Conservation (phyloP, 192 early-diverging fungal genomes). For the Pilaira anomala region DNA sequence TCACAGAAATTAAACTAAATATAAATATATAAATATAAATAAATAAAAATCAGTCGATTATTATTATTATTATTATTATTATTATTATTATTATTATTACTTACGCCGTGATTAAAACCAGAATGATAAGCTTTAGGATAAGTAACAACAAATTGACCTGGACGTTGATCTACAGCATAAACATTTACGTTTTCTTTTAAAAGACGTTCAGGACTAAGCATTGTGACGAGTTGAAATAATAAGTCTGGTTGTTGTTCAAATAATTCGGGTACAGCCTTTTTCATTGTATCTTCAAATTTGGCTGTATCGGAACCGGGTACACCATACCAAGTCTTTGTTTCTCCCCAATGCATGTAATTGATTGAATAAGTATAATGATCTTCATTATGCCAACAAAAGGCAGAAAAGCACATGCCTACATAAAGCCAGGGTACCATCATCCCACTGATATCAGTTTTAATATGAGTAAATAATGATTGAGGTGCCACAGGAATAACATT, state of each 20-base stretch:
- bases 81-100: no score
- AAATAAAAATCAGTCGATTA: no score
- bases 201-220: conserved; percentile 78
- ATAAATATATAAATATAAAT: neutral
- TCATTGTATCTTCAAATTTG: conserved; percentile 84
- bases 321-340: conserved; percentile 98
- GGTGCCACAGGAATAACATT: conserved; percentile 80
- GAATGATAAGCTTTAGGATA: conserved; percentile 94
- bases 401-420: conserved; percentile 91
- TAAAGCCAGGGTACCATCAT: conserved; percentile 99
- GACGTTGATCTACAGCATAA: conserved; percentile 78
- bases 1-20: conserved; percentile 88
- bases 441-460: conserved; percentile 90
- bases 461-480: conserved; percentile 82
- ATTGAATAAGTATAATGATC: conserved; percentile 96
- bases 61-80: no score
- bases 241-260: conserved; percentile 90
- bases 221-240: conserved; percentile 90
- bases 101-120: conserved; percentile 94
- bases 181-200: conserved; percentile 73
- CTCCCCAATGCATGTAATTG: conserved; percentile 96
- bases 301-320: conserved; percentile 78
- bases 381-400: conserved; percentile 98
- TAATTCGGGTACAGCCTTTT: conserved; percentile 74
- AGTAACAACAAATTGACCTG: conserved; percentile 92